These are phyloP conservation scores for Tothia fuscella DNA, from an alignment of 2,329 filamentous ascomycete genomes.

Conservation along the genomic window DNA sequence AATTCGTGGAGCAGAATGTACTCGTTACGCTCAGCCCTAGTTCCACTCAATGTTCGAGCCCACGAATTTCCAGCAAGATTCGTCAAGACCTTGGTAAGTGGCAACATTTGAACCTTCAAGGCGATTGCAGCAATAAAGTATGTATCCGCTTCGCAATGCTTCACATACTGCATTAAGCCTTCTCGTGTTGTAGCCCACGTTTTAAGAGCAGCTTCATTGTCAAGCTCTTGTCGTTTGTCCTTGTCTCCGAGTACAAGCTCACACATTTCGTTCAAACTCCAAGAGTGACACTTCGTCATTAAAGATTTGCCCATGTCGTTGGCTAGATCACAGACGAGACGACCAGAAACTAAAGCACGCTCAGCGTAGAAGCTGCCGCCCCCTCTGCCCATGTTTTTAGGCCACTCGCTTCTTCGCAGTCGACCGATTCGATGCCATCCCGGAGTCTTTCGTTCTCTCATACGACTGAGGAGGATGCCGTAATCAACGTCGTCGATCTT, in stretches of 20 bases:
- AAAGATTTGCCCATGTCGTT: constrained; percentile 96
- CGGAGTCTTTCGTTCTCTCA: constrained; percentile 81
- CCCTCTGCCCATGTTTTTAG: constrained; percentile 70
- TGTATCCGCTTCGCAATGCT: constrained; percentile 88
- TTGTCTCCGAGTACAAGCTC: constrained; percentile 69
- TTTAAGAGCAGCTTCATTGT: constrained; percentile 76
- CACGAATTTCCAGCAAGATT: constrained; percentile 97
- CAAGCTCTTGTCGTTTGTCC: constrained; percentile 67
- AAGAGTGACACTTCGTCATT: constrained; percentile 95
- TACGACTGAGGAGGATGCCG: constrained; percentile 72
- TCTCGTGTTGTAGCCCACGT: constrained; percentile 75
- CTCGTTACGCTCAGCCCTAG: constrained; percentile 92
- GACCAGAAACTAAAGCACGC: constrained; percentile 75
- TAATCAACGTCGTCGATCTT: constrained; percentile 97
- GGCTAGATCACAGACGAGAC: constrained; percentile 82
- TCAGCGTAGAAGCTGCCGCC: constrained; percentile 89
- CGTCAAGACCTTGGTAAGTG: constrained; percentile 86
- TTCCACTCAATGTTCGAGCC: constrained; percentile 91
- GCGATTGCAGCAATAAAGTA: constrained; percentile 91
- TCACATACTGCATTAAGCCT: constrained; percentile 85
- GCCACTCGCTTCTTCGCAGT: constrained; percentile 75
- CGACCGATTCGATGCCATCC: constrained; percentile 92
- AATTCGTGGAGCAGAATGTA: constrained; percentile 99
- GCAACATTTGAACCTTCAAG: constrained; percentile 79
- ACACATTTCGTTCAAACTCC: constrained; percentile 97